Base-by-base conservation (phyloP, 192 early-diverging fungal genomes). In the Coemansia sp. region DNA sequence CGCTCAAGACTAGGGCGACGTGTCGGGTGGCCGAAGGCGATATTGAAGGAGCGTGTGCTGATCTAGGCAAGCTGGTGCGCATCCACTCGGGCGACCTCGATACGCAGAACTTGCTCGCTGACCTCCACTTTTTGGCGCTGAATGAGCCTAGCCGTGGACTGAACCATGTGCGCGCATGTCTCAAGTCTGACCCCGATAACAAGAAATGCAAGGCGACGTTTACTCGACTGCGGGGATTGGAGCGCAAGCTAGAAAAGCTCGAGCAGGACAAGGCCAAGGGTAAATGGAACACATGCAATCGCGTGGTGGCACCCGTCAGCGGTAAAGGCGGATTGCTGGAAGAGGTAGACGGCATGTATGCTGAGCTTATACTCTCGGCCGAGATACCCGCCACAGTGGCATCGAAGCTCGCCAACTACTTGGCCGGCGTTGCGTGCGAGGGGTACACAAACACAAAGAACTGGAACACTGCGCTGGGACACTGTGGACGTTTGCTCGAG, bases 171-270 rank as follows among this genome's bases (percentile, higher is more conserved):
- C 96, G 96, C 59, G 92, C 94, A 66, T 97, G 97, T 74, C 82
- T 97, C 13, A 87, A 90, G 31, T 90, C 90, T 5, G 97, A 99
- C 73, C 96, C 95, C 1, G 97, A 99, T 52, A 90, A 99, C 78
- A 94, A 93, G 76, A 40, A 79, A 34, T 98, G 97, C 87, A 96
- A 95, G 79, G 81, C 72, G 7, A 70, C 89, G 7, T 95, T 94
- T 74, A 77, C 86, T 29, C 81, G 76, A 59, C 68, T 96, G 41
- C 96, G 95, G 65, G 88, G 88, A 57, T 73, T 93, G 31, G 90
- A 94, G 41, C 94, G 95, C 75, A 84, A 80, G 34, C 68, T 96
- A 18, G 76, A 77, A 20, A 89, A 81, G 68, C 81, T 94, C 20
- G 86, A 89, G 22, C 72, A 64, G 1, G 85, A 90, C 63, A 66